These are phyloP conservation scores for Dactylellina drechsleri DNA, from an alignment of 2,329 filamentous ascomycete species.

Conservation along the genomic window DNA sequence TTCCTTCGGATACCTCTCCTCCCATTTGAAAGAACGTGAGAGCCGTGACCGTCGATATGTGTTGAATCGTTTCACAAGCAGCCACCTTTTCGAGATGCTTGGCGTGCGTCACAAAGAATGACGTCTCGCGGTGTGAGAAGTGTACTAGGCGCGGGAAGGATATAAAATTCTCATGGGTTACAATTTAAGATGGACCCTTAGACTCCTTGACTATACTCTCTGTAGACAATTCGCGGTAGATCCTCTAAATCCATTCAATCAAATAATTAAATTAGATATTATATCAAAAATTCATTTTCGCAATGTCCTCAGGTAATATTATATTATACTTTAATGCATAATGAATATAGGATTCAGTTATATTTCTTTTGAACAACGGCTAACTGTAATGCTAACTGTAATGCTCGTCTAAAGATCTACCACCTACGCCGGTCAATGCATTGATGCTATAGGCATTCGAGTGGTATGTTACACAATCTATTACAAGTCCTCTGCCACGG, in stretches of 20 bases:
- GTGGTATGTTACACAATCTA: slow-evolving; percentile 62
- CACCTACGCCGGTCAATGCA: slow-evolving; percentile 41
- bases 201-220: slow-evolving; percentile 6
- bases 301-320: no score
- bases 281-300: background rate
- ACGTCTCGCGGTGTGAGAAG: background rate
- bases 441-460: slow-evolving; percentile 75
- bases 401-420: background rate
- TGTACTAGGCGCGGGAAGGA: background rate
- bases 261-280: background rate
- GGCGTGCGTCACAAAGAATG: slow-evolving; percentile 48
- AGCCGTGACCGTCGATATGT: slow-evolving; percentile 7
- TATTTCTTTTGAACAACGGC: no score
- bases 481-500: background rate
- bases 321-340: no score
- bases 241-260: slow-evolving; percentile 24
- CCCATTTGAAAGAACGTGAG: no score
- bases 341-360: no score
- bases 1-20: background rate
- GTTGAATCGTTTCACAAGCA: slow-evolving; percentile 29
- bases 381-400: no score
- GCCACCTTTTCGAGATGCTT: slow-evolving; percentile 22
- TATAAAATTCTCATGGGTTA: background rate
- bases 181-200: background rate
- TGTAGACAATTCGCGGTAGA: slow-evolving; percentile 32